These are phyloP conservation scores for Coprinellus micaceus DNA, from an alignment of 768 basidiomycete species.

Conservation along the genomic window DNA sequence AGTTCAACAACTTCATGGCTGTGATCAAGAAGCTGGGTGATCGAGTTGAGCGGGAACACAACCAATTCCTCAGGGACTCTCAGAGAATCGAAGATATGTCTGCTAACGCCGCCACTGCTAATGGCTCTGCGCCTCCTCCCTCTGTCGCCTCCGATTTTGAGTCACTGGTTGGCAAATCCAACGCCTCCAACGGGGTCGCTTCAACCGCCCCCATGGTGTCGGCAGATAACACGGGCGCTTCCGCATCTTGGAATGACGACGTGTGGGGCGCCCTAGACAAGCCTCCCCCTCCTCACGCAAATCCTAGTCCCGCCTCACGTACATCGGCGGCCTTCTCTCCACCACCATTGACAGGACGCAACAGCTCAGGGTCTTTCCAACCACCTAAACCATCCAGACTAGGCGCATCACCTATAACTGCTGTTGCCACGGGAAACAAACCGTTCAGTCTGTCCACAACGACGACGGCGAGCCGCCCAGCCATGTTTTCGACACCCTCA, in stretches of 20 bases:
- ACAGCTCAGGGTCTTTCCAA: conserved; percentile 25
- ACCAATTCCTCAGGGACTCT: conserved; percentile 88
- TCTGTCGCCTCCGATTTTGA: conserved; percentile 74
- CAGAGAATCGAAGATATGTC: conserved; percentile 85
- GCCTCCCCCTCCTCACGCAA: conserved; percentile 14
- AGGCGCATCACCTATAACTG: conserved; percentile 30
- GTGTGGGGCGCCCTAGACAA: conserved; percentile 80
- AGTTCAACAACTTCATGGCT: conserved; percentile 91
- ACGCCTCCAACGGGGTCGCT: background rate
- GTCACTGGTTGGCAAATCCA: conserved; percentile 68
- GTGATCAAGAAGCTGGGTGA: conserved; percentile 75
- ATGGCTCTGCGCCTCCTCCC: conserved; percentile 23
- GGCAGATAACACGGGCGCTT: conserved; percentile 34
- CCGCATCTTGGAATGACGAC: conserved; percentile 70
- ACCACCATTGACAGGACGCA: conserved; percentile 18
- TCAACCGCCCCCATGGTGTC: conserved; percentile 38
- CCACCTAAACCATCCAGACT: conserved; percentile 35
- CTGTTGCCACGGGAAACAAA: conserved; percentile 18
- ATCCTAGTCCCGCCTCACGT: background rate
- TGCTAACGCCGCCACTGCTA: conserved; percentile 42
- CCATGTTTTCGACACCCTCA: conserved; percentile 1
- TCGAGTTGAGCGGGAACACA: conserved; percentile 90
- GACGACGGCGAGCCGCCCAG: background rate
- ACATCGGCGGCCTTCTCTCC: conserved; percentile 12
- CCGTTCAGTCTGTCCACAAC: conserved; percentile 3